Evolutionary conservation across 176 grass and related monocot genomes (phyloP), one percentile per base, ranked within the genome.

Genomic region (Pontederia paniculata): DNA sequence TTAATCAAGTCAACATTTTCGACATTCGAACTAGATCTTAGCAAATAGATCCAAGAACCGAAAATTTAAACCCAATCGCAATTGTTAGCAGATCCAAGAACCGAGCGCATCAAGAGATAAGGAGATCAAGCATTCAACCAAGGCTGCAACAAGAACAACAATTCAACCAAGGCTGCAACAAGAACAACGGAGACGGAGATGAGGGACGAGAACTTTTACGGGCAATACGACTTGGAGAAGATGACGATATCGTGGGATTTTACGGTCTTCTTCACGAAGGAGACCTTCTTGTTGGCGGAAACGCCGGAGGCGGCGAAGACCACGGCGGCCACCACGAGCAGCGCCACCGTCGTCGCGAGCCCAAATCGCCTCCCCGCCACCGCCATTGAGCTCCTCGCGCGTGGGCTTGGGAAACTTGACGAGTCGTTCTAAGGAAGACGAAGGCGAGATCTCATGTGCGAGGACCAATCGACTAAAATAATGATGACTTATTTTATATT

Each of bases 161-260:
- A 12, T 21, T 37, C 17, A 21, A 45, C 45, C 21, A 61, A n/a
- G n/a, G n/a, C n/a, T n/a, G 45, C 10, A 55, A 12, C 17, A 9
- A 10, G n/a, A 44, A 8, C 8, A n/a, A 44, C 8, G 41, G 58
- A 21, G 8, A 17, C 1, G 13, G 25, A 11, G 23, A 10, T 18
- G 51, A n/a, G 67, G 14, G 52, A 68, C 11, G 5, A 23, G 4
- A 7, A 0, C 58, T 51, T n/a, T 37, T 83, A 83, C 79, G 84
- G 84, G 76, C 79, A 83, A 63, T 88, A 88, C 10, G 84, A 88
- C 54, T 88, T 88, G 72, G 79, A 88, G 79, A 88, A 88, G 72
- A 88, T 83, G 63, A 88, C 84, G 23, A 88, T 76, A 28, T 82
- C 84, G 76, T 88, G 79, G 58, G 71, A 57, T 2, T 54, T 60